A percentile compares a stretch with the other conserved stretches of the same genome.
Conservation (phyloP, 1,284 basidiomycete genomes). For the Ceratobasidium sp. region DNA sequence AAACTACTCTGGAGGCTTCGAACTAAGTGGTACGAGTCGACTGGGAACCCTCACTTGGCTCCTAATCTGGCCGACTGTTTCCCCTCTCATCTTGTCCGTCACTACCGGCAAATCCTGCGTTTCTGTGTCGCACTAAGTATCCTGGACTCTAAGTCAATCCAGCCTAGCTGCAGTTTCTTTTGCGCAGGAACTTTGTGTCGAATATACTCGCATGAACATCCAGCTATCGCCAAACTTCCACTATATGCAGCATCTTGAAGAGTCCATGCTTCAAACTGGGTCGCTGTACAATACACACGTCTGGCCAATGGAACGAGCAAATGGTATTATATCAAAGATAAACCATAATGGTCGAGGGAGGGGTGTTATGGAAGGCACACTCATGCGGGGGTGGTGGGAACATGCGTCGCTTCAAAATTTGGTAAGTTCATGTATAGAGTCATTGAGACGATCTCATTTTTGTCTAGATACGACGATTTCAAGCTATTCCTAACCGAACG, state of each 20-base stretch:
- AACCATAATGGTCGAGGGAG: constrained; percentile 2
- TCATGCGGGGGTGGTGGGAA: constrained; percentile 25
- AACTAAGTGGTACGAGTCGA: not conserved
- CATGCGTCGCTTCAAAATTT: not conserved
- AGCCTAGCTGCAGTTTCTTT: not conserved
- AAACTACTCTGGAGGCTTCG: not conserved
- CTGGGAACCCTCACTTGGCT: constrained; percentile 3
- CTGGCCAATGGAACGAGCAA: constrained; percentile 17
- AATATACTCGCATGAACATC: not conserved
- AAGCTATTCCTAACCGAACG: not conserved
- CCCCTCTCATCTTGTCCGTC: not conserved
- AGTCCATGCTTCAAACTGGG: constrained; percentile 6
- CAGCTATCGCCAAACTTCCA: constrained; percentile 10
- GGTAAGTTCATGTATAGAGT: not conserved
- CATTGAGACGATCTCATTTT: not conserved
- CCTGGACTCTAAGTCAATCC: not conserved
- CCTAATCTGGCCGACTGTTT: not conserved
- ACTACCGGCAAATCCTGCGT: constrained; percentile 10
- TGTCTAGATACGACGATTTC: not conserved
- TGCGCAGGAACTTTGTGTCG: not conserved
- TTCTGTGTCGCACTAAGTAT: constrained; percentile 7
- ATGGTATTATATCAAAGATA: not conserved
- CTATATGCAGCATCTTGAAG: constrained; percentile 18
- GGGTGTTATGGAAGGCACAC: constrained; percentile 4
- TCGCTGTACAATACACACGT: constrained; percentile 14